phyloP scores from a whole-genome alignment of 345 rosid species.

The Salix udensis region DNA sequence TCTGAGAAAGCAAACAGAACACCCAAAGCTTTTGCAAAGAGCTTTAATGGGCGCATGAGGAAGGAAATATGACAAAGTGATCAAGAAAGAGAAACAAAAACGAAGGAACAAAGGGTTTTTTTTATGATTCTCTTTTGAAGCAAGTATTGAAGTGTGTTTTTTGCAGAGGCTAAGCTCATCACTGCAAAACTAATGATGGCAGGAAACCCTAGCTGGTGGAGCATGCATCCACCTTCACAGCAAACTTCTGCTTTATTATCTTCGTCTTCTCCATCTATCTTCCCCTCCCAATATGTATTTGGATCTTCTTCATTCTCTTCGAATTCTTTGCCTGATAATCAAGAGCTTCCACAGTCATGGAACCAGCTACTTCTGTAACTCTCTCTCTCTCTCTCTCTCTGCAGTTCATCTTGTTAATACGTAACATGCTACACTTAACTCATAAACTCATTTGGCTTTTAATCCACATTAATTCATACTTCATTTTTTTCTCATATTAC shows the following conservation, averaged over 20 bases:
- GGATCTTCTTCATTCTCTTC: slow-evolving; percentile 44
- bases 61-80: slow-evolving; percentile 41
- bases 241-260: slow-evolving; percentile 36
- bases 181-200: slow-evolving; percentile 50
- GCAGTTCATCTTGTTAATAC: not conserved
- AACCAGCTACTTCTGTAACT: slow-evolving; percentile 54
- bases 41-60: slow-evolving; percentile 43
- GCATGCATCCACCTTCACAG: slow-evolving; percentile 49
- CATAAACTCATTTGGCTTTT: not conserved
- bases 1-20: slow-evolving; percentile 42
- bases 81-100: not conserved
- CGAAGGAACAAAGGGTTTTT: not conserved
- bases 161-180: not conserved
- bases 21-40: slow-evolving; percentile 29
- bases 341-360: slow-evolving; percentile 56
- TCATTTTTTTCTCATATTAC: not conserved
- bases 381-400: slow-evolving; percentile 11
- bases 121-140: slow-evolving; percentile 8
- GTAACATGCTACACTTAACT: not conserved
- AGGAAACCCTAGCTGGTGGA: slow-evolving; percentile 74
- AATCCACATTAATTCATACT: not conserved
- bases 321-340: slow-evolving; percentile 31
- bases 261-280: slow-evolving; percentile 27
- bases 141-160: slow-evolving; percentile 8
- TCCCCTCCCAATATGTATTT: slow-evolving; percentile 36